Percentiles rank a stretch among this genome's conserved stretches.
phyloP scores from a whole-genome alignment of 2,329 filamentous ascomycete genomes.

The Ceratocystis huliohia region DNA sequence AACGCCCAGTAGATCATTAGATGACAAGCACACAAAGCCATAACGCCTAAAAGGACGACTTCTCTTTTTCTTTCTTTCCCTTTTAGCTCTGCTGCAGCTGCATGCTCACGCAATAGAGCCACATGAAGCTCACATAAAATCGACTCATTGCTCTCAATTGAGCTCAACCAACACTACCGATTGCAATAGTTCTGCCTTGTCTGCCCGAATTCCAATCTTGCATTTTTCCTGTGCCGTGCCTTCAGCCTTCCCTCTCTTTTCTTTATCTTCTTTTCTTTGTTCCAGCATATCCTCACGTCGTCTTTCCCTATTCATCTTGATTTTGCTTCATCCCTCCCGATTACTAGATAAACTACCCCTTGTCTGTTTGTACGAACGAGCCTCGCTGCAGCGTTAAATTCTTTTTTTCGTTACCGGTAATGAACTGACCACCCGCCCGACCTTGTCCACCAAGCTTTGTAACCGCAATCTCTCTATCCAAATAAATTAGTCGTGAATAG shows the following conservation, averaged over 20 bases:
- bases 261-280: neutral
- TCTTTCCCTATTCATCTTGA: neutral
- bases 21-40: too few relatives aligned
- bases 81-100: neutral
- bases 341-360: neutral
- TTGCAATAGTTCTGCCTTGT: neutral
- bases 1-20: too few relatives aligned
- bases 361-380: neutral
- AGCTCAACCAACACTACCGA: too few relatives aligned
- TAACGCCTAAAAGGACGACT: neutral
- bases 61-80: neutral
- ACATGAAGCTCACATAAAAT: too few relatives aligned
- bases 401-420: neutral
- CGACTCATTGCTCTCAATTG: too few relatives aligned
- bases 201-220: neutral
- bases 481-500: slow-evolving; percentile 16
- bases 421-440: neutral
- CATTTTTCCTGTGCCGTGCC: neutral
- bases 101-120: too few relatives aligned
- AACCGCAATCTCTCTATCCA: neutral
- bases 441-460: slow-evolving; percentile 1
- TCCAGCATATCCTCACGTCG: neutral
- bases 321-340: neutral
- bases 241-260: neutral
- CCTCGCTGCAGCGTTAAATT: neutral